Conservation (phyloP, 2,329 filamentous ascomycete species). For the Penicillium glabrum region DNA sequence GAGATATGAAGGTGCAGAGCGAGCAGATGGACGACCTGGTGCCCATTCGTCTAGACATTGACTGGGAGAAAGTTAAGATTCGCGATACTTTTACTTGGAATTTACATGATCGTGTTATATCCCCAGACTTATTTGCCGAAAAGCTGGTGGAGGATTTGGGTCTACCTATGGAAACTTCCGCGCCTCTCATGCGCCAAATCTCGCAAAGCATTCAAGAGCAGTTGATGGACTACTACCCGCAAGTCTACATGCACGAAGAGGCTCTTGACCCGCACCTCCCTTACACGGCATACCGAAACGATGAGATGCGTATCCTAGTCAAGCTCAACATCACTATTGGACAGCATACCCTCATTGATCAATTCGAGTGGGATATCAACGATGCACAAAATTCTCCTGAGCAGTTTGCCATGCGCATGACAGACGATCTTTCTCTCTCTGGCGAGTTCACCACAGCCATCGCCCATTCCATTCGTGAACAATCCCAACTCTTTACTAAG, state of each 20-base stretch:
- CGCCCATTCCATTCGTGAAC: constrained; percentile 95
- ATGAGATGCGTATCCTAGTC: constrained; percentile 95
- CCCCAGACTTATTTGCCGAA: constrained; percentile 78
- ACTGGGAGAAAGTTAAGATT: constrained; percentile 92
- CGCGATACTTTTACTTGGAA: constrained; percentile 99
- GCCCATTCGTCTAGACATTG: constrained; percentile 86
- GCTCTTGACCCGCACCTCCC: constrained; percentile 85
- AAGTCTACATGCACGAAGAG: constrained; percentile 85
- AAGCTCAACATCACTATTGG: constrained; percentile 98
- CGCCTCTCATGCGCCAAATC: constrained; percentile 61
- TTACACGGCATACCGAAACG: constrained; percentile 94
- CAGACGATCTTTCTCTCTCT: constrained; percentile 82
- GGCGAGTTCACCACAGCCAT: constrained; percentile 98
- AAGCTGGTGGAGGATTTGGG: constrained; percentile 84
- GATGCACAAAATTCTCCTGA: constrained; percentile 91
- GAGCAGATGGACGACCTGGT: constrained; percentile 91
- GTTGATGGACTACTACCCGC: constrained; percentile 88
- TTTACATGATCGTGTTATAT: constrained; percentile 81
- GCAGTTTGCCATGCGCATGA: constrained; percentile 88
- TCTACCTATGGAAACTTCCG: constrained; percentile 67
- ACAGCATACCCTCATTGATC: constrained; percentile 87
- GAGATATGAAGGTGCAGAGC: constrained; percentile 80
- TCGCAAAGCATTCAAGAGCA: constrained; percentile 78
- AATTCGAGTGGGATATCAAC: constrained; percentile 99
- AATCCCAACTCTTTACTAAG: constrained; percentile 89